A percentile compares a stretch with the other conserved stretches of the same genome.
Conservation (phyloP, 2,329 filamentous ascomycete genomes). For the Cladophialophora exuberans region DNA sequence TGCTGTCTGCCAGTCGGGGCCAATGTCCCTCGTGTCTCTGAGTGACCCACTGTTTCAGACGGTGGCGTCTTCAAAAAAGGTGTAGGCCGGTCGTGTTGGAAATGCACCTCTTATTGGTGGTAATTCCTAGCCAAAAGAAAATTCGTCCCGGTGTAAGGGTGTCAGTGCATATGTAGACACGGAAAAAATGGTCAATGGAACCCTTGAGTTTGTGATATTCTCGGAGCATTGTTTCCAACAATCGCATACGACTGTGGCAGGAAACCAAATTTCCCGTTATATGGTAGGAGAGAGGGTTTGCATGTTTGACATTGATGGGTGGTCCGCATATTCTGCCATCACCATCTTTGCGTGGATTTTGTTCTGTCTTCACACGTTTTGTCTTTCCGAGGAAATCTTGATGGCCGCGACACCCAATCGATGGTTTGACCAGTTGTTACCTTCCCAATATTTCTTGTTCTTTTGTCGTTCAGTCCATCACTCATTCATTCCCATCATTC, state of each 20-base stretch:
- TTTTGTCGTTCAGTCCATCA: neutral
- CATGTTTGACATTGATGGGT: neutral
- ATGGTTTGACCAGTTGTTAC: conserved; percentile 1
- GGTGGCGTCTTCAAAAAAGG: conserved; percentile 2
- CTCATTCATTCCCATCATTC: neutral
- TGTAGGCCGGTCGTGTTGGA: conserved; percentile 4
- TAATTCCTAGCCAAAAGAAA: neutral
- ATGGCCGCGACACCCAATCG: neutral
- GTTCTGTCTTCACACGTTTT: conserved; percentile 8
- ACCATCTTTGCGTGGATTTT: neutral
- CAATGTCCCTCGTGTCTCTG: conserved; percentile 4
- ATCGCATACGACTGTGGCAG: neutral
- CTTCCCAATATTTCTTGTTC: neutral
- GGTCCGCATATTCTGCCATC: conserved; percentile 15
- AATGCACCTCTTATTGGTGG: neutral
- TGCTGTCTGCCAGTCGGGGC: neutral
- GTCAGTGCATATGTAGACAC: no score
- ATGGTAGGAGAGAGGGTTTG: neutral
- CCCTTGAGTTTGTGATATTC: neutral
- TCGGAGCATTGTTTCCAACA: neutral
- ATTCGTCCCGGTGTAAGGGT: conserved; percentile 1
- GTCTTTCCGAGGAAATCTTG: neutral
- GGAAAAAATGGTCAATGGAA: no score
- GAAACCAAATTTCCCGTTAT: neutral
- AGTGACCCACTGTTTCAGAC: conserved; percentile 12